A percentile compares a stretch with the other conserved stretches of the same genome.
Evolutionary conservation across 23 red algal species (phyloP).

Genomic region (Agarophyton chilense): DNA sequence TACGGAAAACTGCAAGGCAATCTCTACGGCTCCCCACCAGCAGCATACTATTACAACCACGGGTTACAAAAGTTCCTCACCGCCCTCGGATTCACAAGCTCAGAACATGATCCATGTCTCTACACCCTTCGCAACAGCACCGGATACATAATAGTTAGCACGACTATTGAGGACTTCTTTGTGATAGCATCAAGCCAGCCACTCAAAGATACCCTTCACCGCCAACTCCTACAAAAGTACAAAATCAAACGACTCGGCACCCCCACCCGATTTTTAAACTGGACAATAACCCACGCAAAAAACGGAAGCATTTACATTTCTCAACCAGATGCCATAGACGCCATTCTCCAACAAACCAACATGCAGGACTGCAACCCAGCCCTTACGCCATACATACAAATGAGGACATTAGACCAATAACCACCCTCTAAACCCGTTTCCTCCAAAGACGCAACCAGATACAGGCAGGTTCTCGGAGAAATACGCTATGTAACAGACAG

Average conservation of each 20-base stretch:
- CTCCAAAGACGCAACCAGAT: background rate
- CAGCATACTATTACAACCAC: background rate
- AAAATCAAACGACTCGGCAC: background rate
- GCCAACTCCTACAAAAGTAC: background rate
- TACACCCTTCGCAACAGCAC: background rate
- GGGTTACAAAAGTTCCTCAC: background rate
- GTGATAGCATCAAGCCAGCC: background rate
- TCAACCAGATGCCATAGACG: slow-evolving; percentile 1
- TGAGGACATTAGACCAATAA: background rate
- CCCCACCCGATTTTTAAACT: background rate
- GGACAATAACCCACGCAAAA: background rate
- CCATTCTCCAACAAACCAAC: background rate
- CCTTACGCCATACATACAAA: background rate
- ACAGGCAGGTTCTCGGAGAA: background rate
- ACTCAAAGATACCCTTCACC: background rate
- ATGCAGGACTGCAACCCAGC: background rate
- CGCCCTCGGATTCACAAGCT: background rate
- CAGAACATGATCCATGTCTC: slow-evolving; percentile 9
- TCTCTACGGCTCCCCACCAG: slow-evolving; percentile 10
- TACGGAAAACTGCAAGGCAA: background rate
- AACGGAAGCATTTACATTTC: background rate
- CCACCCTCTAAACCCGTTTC: background rate
- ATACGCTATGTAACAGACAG: background rate
- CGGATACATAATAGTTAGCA: background rate
- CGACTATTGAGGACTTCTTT: background rate